phyloP scores from a whole-genome alignment of 164 flowering plant species.

The Dillenia turbinata region DNA sequence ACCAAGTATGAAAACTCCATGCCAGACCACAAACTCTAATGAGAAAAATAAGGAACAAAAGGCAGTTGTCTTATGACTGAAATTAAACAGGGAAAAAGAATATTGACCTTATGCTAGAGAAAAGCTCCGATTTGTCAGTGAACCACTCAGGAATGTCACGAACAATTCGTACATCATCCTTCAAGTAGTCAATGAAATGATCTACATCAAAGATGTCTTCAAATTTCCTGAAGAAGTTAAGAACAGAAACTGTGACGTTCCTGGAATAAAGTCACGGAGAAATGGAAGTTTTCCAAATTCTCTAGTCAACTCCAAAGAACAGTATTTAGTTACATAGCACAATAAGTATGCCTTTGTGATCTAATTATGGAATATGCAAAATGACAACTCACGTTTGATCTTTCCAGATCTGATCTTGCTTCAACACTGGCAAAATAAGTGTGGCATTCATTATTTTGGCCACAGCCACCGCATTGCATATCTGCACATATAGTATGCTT shows the following conservation, averaged over 20 bases:
- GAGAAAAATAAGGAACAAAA: not conserved
- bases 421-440: constrained; percentile 91
- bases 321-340: too few species aligned
- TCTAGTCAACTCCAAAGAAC: too few species aligned
- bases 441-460: constrained; percentile 99
- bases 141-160: constrained; percentile 99
- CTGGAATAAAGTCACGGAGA: not conserved
- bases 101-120: constrained; percentile 79
- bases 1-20: too few species aligned
- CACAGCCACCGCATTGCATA: constrained; percentile 98
- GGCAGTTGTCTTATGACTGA: not conserved
- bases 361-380: not conserved
- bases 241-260: constrained; percentile 4
- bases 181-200: constrained; percentile 96
- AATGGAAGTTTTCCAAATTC: too few species aligned
- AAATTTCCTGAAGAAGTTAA: constrained; percentile 64
- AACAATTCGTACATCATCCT: constrained; percentile 89
- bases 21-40: too few species aligned
- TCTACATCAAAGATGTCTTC: constrained; percentile 99
- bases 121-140: constrained; percentile 86
- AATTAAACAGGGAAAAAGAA: not conserved
- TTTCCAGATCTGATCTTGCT: constrained; percentile 99
- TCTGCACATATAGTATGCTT: constrained; percentile 40
- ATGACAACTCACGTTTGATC: constrained; percentile 83
- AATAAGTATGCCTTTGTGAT: too few species aligned